Conservation (phyloP, 352 stramenopile genomes). For the Phytophthora pluvialis region DNA sequence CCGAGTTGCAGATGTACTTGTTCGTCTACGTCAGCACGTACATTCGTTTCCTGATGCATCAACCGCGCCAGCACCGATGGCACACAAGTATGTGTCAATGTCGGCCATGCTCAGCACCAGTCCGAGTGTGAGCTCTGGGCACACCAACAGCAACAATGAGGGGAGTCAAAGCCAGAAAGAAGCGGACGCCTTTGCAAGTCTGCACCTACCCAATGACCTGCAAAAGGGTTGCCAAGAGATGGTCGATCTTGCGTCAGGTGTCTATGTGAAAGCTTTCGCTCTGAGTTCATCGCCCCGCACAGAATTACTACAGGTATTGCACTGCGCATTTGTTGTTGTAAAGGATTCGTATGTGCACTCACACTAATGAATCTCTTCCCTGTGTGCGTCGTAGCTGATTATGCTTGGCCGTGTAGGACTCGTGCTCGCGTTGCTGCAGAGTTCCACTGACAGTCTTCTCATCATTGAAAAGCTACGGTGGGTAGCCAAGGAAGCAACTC, state of each 20-base stretch:
- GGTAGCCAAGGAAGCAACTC: slow-evolving; percentile 29
- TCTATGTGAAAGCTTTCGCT: slow-evolving; percentile 48
- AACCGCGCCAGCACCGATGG: slow-evolving; percentile 12
- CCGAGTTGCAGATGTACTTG: slow-evolving; percentile 34
- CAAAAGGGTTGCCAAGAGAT: slow-evolving; percentile 43
- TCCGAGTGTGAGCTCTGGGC: slow-evolving; percentile 33
- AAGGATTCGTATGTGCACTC: neutral
- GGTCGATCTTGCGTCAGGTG: slow-evolving; percentile 23
- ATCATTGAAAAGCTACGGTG: slow-evolving; percentile 28
- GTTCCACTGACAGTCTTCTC: slow-evolving; percentile 13
- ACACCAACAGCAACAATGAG: slow-evolving; percentile 15
- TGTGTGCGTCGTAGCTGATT: slow-evolving; percentile 36
- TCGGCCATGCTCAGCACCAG: slow-evolving; percentile 51
- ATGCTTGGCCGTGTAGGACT: slow-evolving; percentile 51
- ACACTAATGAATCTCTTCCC: slow-evolving; percentile 9
- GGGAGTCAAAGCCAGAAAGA: slow-evolving; percentile 24
- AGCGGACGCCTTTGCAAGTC: slow-evolving; percentile 34
- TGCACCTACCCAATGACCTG: slow-evolving; percentile 26
- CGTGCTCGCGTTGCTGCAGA: slow-evolving; percentile 30
- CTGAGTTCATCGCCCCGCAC: slow-evolving; percentile 35
- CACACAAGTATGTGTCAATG: slow-evolving; percentile 50
- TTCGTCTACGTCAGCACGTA: slow-evolving; percentile 47
- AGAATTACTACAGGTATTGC: slow-evolving; percentile 53
- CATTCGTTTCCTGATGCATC: slow-evolving; percentile 37
- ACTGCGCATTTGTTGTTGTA: neutral